Conservation (phyloP, 352 stramenopile species). For the Phytophthora litchii region DNA sequence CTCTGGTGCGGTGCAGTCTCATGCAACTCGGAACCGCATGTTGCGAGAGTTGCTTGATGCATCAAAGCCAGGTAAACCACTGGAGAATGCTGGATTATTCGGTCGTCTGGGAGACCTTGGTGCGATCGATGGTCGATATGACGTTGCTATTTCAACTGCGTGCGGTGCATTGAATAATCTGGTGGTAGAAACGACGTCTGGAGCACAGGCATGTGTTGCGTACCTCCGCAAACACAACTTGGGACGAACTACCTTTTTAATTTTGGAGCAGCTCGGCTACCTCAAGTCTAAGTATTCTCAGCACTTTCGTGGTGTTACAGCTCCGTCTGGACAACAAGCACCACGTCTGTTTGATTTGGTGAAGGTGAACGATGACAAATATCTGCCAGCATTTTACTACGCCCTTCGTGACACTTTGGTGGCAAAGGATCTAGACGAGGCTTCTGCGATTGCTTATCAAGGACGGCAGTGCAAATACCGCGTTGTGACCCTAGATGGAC, state of each 20-base stretch:
- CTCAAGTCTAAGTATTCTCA: slow-evolving; percentile 72
- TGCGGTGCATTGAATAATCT: slow-evolving; percentile 96
- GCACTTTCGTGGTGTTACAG: slow-evolving; percentile 59
- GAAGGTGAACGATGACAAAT: slow-evolving; percentile 87
- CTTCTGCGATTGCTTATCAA: slow-evolving; percentile 89
- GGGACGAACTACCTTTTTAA: slow-evolving; percentile 97
- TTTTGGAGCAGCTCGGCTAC: slow-evolving; percentile 97
- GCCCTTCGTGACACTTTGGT: slow-evolving; percentile 98
- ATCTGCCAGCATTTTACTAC: slow-evolving; percentile 95
- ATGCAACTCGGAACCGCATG: slow-evolving; percentile 76
- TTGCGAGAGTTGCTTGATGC: slow-evolving; percentile 93
- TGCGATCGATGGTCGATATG: slow-evolving; percentile 95
- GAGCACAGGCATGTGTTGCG: slow-evolving; percentile 95
- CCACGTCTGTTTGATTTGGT: slow-evolving; percentile 91
- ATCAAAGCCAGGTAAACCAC: slow-evolving; percentile 86
- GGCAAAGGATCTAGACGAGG: slow-evolving; percentile 94
- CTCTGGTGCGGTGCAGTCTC: slow-evolving; percentile 64
- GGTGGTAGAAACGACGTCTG: slow-evolving; percentile 96
- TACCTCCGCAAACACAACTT: slow-evolving; percentile 96
- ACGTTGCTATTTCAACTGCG: slow-evolving; percentile 98
- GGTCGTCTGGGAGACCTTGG: slow-evolving; percentile 98
- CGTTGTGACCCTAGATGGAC: slow-evolving; percentile 97
- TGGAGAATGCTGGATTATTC: slow-evolving; percentile 92
- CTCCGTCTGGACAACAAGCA: slow-evolving; percentile 48
- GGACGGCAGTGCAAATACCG: slow-evolving; percentile 94